These are phyloP conservation scores for Podaxis rugospora DNA, from an alignment of 768 basidiomycete species.

Conservation along the genomic window DNA sequence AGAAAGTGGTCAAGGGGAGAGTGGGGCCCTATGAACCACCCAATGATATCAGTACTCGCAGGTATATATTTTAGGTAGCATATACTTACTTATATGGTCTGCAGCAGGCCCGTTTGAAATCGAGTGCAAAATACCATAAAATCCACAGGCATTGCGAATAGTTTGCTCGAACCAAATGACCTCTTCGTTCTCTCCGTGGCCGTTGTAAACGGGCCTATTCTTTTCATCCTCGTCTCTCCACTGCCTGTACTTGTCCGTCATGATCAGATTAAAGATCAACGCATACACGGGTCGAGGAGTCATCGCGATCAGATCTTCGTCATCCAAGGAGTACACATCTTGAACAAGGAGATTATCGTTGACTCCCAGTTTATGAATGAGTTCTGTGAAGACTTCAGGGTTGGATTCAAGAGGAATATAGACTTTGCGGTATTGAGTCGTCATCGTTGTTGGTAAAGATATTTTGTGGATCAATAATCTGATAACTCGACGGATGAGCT, in stretches of 20 bases:
- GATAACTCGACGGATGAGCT: background rate
- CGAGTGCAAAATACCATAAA: conserved; percentile 32
- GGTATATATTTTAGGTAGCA: background rate
- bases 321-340: conserved; percentile 30
- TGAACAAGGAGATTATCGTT: conserved; percentile 23
- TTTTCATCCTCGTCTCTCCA: conserved; percentile 19
- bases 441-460: conserved; percentile 2
- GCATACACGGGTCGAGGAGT: conserved; percentile 27
- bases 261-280: conserved; percentile 27
- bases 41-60: background rate
- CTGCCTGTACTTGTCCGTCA: conserved; percentile 18
- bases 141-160: conserved; percentile 33
- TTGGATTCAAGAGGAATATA: conserved; percentile 34
- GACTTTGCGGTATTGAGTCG: conserved; percentile 18
- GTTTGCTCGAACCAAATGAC: conserved; percentile 35
- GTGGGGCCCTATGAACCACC: conserved; percentile 14
- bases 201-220: conserved; percentile 20
- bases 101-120: conserved; percentile 24
- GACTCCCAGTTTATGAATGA: conserved; percentile 28
- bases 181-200: conserved; percentile 25
- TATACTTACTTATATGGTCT: conserved; percentile 19
- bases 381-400: conserved; percentile 30
- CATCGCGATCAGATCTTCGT: conserved; percentile 27
- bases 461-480: background rate
- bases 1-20: conserved; percentile 23